Evolutionary conservation across 2,329 filamentous ascomycete genomes (phyloP), one percentile per base, ranked within the genome.

Genomic region (Fusarium phyllophilum): DNA sequence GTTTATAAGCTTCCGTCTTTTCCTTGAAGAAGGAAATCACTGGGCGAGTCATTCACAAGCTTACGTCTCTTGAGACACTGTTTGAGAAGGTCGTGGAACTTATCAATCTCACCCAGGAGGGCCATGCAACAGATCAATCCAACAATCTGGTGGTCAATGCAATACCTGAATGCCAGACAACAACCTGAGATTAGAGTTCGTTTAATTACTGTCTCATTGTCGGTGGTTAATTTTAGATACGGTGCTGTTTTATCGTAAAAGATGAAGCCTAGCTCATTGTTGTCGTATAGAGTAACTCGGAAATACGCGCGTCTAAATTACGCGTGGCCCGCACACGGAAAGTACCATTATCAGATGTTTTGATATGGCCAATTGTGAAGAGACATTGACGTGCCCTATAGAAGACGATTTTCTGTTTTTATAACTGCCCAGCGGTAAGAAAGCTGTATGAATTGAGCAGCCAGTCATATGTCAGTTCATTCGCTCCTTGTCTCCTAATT

Each of bases 401-500:
- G 31, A 24, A n/a, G 22, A 24, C 2, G 0, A 48, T 15, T 48
- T 15, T 5, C 26, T 17, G 10, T 6, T 13, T n/a, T 31, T 0
- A 12, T 11, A 31, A n/a, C 10, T 48, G 5, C 20, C 20, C 2
- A 22, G 14, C 7, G 7, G 31, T 13, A 4, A 11, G 11, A 3
- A 33, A 17, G 11, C n/a, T 14, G 34, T 7, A 14, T 11, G 31
- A 24, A 24, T 4, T 51, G 12, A 34, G 48, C 15, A 17, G 20
- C 14, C 9, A 49, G 22, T 49, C 10, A 18, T 31, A 18, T 18
- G 8, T 14, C 24, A 46, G 8, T 29, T 26, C 4, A 3, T 11
- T 1, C 1, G 24, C 13, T 46, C 1, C 18, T 46, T 3, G 17
- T 12, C 26, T 22, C 20, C 6, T 13, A 31, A 48, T 48, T 0